phyloP scores from a whole-genome alignment of 441 rosid genomes.

The Populus tomentosa region DNA sequence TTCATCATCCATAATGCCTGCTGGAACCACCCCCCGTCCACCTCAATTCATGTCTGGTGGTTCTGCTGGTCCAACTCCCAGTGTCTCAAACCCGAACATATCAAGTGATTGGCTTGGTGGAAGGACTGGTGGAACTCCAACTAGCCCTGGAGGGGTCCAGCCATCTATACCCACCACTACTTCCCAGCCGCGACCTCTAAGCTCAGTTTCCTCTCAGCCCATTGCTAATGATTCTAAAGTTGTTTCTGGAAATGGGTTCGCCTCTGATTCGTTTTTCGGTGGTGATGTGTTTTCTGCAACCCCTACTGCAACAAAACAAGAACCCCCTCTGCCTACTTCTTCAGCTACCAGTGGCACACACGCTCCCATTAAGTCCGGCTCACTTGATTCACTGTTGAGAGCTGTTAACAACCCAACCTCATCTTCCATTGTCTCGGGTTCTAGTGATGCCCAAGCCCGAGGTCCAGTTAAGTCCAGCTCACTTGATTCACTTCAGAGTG shows the following conservation, averaged over 20 bases:
- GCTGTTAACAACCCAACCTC: slow-evolving; percentile 36
- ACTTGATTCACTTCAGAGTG: slow-evolving; percentile 64
- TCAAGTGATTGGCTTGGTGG: slow-evolving; percentile 57
- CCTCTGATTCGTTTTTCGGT: slow-evolving; percentile 46
- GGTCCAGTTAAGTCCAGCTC: slow-evolving; percentile 55
- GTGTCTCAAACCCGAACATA: slow-evolving; percentile 39
- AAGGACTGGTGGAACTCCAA: slow-evolving; percentile 38
- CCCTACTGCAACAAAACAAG: slow-evolving; percentile 43
- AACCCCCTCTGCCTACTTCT: slow-evolving; percentile 29
- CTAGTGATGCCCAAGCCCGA: slow-evolving; percentile 35
- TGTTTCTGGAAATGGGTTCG: slow-evolving; percentile 52
- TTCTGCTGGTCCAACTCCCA: slow-evolving; percentile 29
- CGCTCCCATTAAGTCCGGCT: neutral
- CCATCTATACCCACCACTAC: slow-evolving; percentile 25
- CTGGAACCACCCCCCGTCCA: slow-evolving; percentile 19
- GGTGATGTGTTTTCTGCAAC: slow-evolving; percentile 55
- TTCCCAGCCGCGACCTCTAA: slow-evolving; percentile 10
- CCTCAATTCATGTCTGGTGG: slow-evolving; percentile 36
- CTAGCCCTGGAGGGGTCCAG: slow-evolving; percentile 40
- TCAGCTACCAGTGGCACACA: slow-evolving; percentile 9
- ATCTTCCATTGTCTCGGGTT: slow-evolving; percentile 45
- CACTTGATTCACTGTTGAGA: slow-evolving; percentile 13
- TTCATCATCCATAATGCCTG: neutral
- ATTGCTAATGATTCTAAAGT: slow-evolving; percentile 45
- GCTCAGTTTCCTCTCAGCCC: slow-evolving; percentile 23